Conservation (phyloP, 2,329 filamentous ascomycete genomes). For the Acephala macrosclerotiorum region DNA sequence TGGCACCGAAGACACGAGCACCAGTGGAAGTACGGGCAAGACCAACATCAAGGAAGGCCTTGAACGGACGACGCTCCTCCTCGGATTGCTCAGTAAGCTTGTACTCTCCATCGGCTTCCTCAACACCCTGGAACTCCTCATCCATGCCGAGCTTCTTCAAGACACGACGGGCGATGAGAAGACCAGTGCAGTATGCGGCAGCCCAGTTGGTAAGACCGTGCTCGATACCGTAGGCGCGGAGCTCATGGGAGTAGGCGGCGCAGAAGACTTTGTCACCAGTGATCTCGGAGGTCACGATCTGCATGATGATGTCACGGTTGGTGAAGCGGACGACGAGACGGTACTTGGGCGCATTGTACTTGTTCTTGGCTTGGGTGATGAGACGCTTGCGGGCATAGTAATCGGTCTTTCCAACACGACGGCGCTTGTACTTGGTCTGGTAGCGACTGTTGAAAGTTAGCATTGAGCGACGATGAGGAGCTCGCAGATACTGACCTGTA, state of each 20-base stretch:
- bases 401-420: conserved; percentile 96
- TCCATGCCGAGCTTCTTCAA: conserved; percentile 97
- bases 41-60: conserved; percentile 98
- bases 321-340: conserved; percentile 98
- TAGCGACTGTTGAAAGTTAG: conserved; percentile 72
- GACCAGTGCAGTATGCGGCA: conserved; percentile 94
- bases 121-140: conserved; percentile 91
- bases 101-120: conserved; percentile 97
- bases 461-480: conserved; percentile 38
- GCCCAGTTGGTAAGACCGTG: conserved; percentile 99
- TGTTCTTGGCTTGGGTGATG: conserved; percentile 99
- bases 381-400: conserved; percentile 99
- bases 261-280: conserved; percentile 96
- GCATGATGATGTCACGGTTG: conserved; percentile 98
- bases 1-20: conserved; percentile 98
- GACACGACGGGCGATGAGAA: conserved; percentile 94
- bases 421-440: conserved; percentile 99
- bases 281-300: conserved; percentile 97
- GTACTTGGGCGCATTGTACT: conserved; percentile 99
- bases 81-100: conserved; percentile 93
- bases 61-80: conserved; percentile 98
- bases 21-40: conserved; percentile 96
- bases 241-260: conserved; percentile 95
- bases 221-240: conserved; percentile 95
- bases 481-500: conserved; percentile 76